Base-by-base conservation (phyloP, 192 early-diverging fungal genomes). In the Podila clonocystis region DNA sequence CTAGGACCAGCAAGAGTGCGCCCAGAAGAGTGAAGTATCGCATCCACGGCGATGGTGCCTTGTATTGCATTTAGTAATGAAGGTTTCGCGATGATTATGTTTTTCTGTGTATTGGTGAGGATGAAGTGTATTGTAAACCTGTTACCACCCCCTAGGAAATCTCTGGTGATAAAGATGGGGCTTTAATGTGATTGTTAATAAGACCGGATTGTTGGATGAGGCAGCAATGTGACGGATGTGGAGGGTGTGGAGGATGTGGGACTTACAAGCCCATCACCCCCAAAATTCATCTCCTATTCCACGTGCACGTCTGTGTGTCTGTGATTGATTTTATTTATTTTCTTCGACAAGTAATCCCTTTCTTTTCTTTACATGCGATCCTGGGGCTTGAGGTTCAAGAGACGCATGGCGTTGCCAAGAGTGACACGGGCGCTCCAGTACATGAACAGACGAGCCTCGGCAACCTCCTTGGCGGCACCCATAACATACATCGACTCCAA, bases 371-470 rank as follows among this genome's bases (percentile, higher is more conserved):
- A 98, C 97, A 98, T 98, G 71, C 95, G 87, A 78, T 95, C 92
- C 59, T 97, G 82, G 57, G 95, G 95, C 74, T 85, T 87, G 72
- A 98, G 82, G 64, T 95, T 95, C 65, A 98, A 80, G 13, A 96
- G 80, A 55, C 91, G 86, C 68, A 98, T 89, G 22, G 92, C 94
- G 75, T 97, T 98, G 50, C 95, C 91, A 11, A 98, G 85, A 0
- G 95, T 94, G 28, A 92, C 83, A 66, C 97, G 88, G 34, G 95
- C 95, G 52, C 91, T 87, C 86, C 87, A 92, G 84, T 92, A 97
- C 88, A 97, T 85, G 69, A 95, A 89, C 84, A 98, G 75, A 66
- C 96, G 92, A 22, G 97, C 95, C 73, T 95, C 89, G 34, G 96
- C 96, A 50, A 97, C 65, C 9, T 94, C 86, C 66, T 86, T 72